These are phyloP conservation scores for Ilyonectria mors-panacis DNA, from an alignment of 2,329 filamentous ascomycete genomes.

Conservation along the genomic window DNA sequence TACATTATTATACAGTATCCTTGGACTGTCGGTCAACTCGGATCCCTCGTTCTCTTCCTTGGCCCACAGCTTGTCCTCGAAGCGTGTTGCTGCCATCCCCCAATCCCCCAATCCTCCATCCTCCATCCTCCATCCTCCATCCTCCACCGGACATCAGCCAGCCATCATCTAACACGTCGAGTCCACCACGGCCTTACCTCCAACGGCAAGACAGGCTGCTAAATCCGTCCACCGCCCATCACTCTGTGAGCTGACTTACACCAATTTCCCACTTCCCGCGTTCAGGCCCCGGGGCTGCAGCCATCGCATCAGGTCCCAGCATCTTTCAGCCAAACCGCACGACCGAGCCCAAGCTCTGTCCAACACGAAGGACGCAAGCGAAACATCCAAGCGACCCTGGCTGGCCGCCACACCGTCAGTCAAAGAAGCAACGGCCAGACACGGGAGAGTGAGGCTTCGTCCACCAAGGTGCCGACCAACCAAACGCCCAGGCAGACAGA, in stretches of 20 bases:
- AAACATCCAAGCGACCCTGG: constrained; percentile 21
- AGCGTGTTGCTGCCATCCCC: not conserved
- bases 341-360: constrained; percentile 25
- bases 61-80: constrained; percentile 1
- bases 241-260: constrained; percentile 36
- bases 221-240: not conserved
- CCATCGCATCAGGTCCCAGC: constrained; percentile 27
- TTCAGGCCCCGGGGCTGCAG: constrained; percentile 21
- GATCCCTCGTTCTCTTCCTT: constrained; percentile 2
- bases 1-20: constrained; percentile 19
- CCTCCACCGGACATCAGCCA: not conserved
- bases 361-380: constrained; percentile 18
- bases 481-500: not conserved
- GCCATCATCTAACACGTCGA: constrained; percentile 3
- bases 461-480: constrained; percentile 7
- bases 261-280: constrained; percentile 20
- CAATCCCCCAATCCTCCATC: not conserved
- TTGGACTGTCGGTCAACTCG: constrained; percentile 7
- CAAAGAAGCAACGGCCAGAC: constrained; percentile 12
- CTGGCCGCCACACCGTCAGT: not conserved
- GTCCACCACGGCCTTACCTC: not conserved
- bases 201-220: constrained; percentile 7
- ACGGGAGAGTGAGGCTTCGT: constrained; percentile 9
- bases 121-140: not conserved
- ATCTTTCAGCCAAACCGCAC: constrained; percentile 27